Evolutionary conservation across 108 stramenopile genomes (phyloP), one percentile per base, ranked within the genome.

Genomic region (Skeletonema grethae): DNA sequence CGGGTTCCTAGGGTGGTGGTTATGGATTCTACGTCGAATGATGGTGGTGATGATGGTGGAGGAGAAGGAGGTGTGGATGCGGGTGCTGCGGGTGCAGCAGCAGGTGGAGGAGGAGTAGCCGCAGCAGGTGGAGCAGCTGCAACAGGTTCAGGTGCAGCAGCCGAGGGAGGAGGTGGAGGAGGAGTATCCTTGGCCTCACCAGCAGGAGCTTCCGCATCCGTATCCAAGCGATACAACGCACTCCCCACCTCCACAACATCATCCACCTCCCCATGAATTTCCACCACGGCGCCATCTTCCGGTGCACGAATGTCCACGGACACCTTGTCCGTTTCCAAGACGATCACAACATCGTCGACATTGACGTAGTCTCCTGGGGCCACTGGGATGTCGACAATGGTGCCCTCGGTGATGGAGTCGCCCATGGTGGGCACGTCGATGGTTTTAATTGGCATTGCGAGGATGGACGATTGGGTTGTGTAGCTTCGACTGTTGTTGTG

Each of bases 321-420:
- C 0, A 99, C 98, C 84, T 99, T 99, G 72, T 99, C 99, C 8
- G 99, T 99, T 85, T 99, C 99, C 29, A 99, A 76, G 7, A 95
- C 91, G 11, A 95, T 79, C 4, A 94, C 93, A 24, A 95, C 96
- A 50, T 95, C 90, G 55, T 93, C 90, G 32, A 84, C 75, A 25
- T 87, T 67, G 32, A 96, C 87, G 48, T 84, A 88, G 50, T 90
- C 93, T 15, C 96, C 93, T 8, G 90, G 88, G 5, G 91, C 93
- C 41, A 92, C 88, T 30, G 95, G 91, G 43, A 98, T 89, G 70
- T 97, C 92, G 12, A 97, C 96, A 46, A 99, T 87, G n/a, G 96
- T 96, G 16, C 97, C 98, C 69, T 97, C 96, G 10, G 98, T 96
- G 80, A 99, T 99, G 70, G 96, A 97, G 76, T 99, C 99, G 50